Evolutionary conservation across 1,284 basidiomycete species (phyloP).

Genomic region (Tausonia pullulans): DNA sequence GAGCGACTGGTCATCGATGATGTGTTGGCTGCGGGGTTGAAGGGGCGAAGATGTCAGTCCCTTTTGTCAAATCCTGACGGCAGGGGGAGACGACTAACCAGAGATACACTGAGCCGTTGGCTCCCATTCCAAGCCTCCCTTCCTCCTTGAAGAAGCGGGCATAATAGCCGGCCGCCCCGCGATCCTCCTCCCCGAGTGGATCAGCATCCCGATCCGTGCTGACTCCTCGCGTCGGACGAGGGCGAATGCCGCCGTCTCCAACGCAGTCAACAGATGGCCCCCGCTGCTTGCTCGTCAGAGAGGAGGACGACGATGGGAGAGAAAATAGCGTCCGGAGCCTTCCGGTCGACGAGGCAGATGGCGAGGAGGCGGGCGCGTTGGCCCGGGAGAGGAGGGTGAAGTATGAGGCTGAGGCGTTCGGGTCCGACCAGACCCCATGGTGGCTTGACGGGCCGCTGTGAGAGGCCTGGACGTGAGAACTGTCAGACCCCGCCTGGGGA

Average conservation of each 20-base stretch:
- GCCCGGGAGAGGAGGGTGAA: conserved; percentile 14
- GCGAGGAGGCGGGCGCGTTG: conserved; percentile 8
- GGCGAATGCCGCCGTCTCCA: no score
- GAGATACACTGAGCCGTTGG: conserved; percentile 76
- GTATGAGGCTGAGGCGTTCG: not conserved
- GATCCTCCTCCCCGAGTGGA: no score
- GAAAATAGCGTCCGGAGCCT: conserved; percentile 4
- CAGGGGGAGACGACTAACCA: conserved; percentile 44
- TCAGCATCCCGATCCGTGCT: no score
- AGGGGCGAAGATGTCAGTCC: not conserved
- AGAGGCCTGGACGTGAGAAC: no score
- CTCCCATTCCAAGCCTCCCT: conserved; percentile 62
- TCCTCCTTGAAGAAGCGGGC: conserved; percentile 77
- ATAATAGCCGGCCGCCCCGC: conserved; percentile 38
- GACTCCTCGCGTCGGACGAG: no score
- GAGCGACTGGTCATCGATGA: conserved; percentile 64
- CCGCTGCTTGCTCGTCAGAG: no score
- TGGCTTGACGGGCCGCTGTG: no score
- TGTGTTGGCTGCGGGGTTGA: conserved; percentile 43
- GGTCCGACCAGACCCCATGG: no score
- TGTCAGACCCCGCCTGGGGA: no score
- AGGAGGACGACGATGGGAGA: no score
- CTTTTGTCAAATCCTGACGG: not conserved
- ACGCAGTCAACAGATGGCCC: no score
- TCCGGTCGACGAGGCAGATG: conserved; percentile 3